Evolutionary conservation across 768 basidiomycete genomes (phyloP), one percentile per base, ranked within the genome.

Genomic region (Leucocoprinus leucothites): DNA sequence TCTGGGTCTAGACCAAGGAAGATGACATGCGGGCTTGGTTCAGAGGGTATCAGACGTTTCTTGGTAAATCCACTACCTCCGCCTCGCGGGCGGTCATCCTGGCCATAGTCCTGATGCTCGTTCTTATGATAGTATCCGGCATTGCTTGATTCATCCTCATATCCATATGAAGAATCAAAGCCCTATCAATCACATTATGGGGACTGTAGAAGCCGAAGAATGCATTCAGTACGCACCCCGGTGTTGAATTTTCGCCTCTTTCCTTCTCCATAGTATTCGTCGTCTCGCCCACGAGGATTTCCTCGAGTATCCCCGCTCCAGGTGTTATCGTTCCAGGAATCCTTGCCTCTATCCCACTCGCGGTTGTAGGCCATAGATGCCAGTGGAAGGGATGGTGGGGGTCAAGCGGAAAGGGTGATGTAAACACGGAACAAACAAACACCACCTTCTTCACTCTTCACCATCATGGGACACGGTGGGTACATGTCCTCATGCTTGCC

Each of bases 1-100:
- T 94, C 93, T 54, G 86, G 85, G 70, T 97, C 94, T 56, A 98
- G 72, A 53, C 94, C 94, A 58, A 98, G 84, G 71, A 97, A 96
- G 65, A 97, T 96, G 67, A 98, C 91, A 74, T 98, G 94, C 43
- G 87, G 84, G 67, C 89, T 92, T 45, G 91, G 87, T 68, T 92
- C 90, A 51, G 91, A 94, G 26, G 91, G 87, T 56, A 82, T 76
- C 40, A 91, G 78, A 51, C 90, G 87, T 69, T 91, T 91, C 77
- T 91, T 91, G 66, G 66, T 66, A 64, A 80, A 79, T 52, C 69
- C 67, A 44, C 67, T 71, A 48, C 65, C 67, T 34, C 65, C 72
- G 56, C 77, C 76, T 61, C 82, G 71, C 45, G 68, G 66, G 52
- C 72, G 82, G 65, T 85, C 82, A 51, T 79, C 77, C 53, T 79